phyloP scores from a whole-genome alignment of 2,329 filamentous ascomycete genomes.

The Diaporthe sp. region DNA sequence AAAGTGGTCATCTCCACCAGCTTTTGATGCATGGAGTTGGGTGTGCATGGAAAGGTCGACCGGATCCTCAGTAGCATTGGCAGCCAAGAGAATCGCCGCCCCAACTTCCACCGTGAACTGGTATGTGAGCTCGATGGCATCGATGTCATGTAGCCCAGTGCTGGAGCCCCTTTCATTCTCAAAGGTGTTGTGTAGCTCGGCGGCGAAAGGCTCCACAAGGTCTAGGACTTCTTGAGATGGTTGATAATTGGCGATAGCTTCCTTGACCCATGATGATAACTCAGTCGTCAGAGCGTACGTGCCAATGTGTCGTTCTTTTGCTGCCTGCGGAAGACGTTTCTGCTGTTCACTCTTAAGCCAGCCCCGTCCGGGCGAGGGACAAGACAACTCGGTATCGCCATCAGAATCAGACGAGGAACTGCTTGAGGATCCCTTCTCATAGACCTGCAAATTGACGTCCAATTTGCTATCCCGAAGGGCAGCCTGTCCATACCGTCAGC shows the following conservation, averaged over 20 bases:
- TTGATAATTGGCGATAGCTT: neutral
- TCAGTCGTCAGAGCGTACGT: constrained; percentile 7
- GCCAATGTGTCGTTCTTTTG: constrained; percentile 18
- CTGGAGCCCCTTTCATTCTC: constrained; percentile 17
- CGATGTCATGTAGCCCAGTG: constrained; percentile 18
- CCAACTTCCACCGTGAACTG: constrained; percentile 13
- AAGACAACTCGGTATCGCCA: neutral
- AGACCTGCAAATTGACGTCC: neutral
- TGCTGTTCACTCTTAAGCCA: neutral
- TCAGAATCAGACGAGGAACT: neutral
- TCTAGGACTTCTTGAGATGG: constrained; percentile 5
- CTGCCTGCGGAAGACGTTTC: neutral
- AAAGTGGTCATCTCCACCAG: neutral
- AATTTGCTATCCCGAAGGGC: neutral
- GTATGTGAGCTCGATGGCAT: constrained; percentile 28
- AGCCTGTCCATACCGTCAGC: neutral
- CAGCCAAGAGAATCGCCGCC: constrained; percentile 25
- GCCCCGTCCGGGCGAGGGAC: neutral
- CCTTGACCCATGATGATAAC: neutral
- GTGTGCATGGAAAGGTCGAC: neutral
- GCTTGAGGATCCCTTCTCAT: neutral
- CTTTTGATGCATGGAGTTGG: constrained; percentile 15
- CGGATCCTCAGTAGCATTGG: neutral
- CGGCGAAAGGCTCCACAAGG: constrained; percentile 13
- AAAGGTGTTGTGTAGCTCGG: neutral